Evolutionary conservation across 108 stramenopile species (phyloP), one percentile per base, ranked within the genome.

Genomic region (Licmophora abbreviata): DNA sequence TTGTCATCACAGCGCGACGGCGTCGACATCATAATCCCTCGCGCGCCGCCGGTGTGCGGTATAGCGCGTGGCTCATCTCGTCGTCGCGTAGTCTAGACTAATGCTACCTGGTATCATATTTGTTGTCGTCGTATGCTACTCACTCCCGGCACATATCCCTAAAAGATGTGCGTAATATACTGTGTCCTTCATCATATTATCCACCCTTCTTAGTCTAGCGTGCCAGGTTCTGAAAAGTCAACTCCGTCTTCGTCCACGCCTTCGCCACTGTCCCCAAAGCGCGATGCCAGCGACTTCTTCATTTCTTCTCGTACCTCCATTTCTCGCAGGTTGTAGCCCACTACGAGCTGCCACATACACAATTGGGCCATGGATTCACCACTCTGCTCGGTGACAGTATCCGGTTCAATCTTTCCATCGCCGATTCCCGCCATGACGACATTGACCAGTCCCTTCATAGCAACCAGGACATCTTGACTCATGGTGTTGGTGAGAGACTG

Each of bases 271-370:
- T 10, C 22, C 4, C 15, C 21, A 8, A 15, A 24, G 15, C 22
- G 44, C 20, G 43, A 56, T 3, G 28, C 24, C 14, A 74, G 32
- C 22, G 56, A 51, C 22, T 69, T 67, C 33, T 74, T 81, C 82
- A 91, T 73, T 46, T 85, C 79, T 58, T 93, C 86, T 47, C 84
- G 54, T 1, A 92, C 94, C 72, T 97, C 96, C 48, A 97, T 52
- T 46, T 94, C 88, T 45, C 96, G 54, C 20, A 97, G 69, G 66
- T 91, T 92, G 73, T 88, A 97, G 12, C 96, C 96, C 27, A 94
- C 83, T 9, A 83, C 94, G 27, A 97, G 78, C 66, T 97, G 96
- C 96, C 96, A 97, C 96, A 97, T 94, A 61, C 94, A 95, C n/a
- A 97, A 63, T 61, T 95, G 94, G 6, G 93, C 93, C 83, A 97